A percentile compares a stretch with the other conserved stretches of the same genome.
phyloP scores from a whole-genome alignment of 352 stramenopile genomes.

The Globisporangium uncinulatum region DNA sequence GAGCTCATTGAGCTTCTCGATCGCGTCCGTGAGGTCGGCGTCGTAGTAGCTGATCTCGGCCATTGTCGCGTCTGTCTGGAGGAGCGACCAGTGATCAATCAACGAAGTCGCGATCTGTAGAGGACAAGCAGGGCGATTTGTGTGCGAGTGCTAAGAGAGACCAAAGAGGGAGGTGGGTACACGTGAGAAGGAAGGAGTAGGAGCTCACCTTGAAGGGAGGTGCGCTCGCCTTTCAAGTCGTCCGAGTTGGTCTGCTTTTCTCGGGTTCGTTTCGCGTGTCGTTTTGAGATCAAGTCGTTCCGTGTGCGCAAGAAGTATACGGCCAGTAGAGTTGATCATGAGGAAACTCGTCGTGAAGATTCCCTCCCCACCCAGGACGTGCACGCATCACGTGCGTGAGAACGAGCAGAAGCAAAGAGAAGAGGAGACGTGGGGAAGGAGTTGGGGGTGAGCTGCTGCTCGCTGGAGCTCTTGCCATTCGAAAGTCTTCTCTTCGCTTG shows the following conservation, averaged over 20 bases:
- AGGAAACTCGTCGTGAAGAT: too few species aligned
- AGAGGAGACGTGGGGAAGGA: neutral
- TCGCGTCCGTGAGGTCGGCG: slow-evolving; percentile 74
- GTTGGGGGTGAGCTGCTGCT: neutral
- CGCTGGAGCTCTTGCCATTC: slow-evolving; percentile 11
- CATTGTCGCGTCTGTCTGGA: slow-evolving; percentile 25
- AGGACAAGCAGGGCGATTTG: too few species aligned
- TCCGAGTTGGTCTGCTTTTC: neutral
- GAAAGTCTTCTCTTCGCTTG: neutral
- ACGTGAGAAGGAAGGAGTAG: too few species aligned
- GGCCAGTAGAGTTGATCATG: too few species aligned
- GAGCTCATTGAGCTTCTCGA: slow-evolving; percentile 80
- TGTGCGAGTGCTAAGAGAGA: too few species aligned
- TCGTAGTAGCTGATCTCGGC: slow-evolving; percentile 88
- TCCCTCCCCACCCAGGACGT: too few species aligned
- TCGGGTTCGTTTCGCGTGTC: neutral
- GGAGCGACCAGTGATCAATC: neutral
- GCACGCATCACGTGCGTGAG: too few species aligned
- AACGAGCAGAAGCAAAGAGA: neutral
- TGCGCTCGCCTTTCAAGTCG: too few species aligned
- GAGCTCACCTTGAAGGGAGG: too few species aligned
- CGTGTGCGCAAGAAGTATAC: slow-evolving; percentile 2
- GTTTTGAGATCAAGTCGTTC: neutral
- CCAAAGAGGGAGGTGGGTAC: too few species aligned
- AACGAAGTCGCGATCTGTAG: too few species aligned